Conservation (phyloP, 805 yeast species). For the Yarrowia yakushimensis region DNA sequence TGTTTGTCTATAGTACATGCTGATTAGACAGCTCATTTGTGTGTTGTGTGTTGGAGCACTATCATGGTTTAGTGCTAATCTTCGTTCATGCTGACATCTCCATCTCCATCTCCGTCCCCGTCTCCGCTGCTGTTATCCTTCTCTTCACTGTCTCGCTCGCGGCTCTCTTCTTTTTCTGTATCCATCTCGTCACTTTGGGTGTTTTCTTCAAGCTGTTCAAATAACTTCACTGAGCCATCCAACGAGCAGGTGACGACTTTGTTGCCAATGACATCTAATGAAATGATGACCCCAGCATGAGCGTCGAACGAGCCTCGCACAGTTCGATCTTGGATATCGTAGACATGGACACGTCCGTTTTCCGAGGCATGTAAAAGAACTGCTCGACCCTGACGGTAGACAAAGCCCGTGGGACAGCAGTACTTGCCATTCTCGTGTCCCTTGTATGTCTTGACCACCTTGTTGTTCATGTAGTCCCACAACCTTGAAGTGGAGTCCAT, state of each 20-base stretch:
- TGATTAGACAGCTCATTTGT: background rate
- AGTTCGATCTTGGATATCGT: conserved; percentile 65
- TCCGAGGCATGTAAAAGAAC: conserved; percentile 58
- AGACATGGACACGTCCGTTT: conserved; percentile 49
- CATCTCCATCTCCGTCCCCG: background rate
- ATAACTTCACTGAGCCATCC: conserved; percentile 3
- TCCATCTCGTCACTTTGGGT: background rate
- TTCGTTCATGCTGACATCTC: conserved; percentile 16
- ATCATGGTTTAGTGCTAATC: background rate
- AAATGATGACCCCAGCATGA: background rate
- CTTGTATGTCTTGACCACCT: conserved; percentile 68
- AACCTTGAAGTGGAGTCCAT: conserved; percentile 73
- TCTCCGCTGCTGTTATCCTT: background rate
- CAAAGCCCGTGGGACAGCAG: conserved; percentile 52
- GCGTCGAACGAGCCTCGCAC: conserved; percentile 36
- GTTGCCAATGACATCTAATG: background rate
- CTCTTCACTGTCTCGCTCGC: background rate
- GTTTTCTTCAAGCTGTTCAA: background rate
- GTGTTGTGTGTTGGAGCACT: background rate
- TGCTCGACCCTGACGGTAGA: conserved; percentile 37
- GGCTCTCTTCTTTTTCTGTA: background rate
- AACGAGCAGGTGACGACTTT: conserved; percentile 1
- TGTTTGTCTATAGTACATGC: background rate
- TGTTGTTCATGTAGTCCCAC: conserved; percentile 84
- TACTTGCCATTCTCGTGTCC: conserved; percentile 44